These are phyloP conservation scores for Suillus paluster DNA, from an alignment of 768 basidiomycete genomes.

Conservation along the genomic window DNA sequence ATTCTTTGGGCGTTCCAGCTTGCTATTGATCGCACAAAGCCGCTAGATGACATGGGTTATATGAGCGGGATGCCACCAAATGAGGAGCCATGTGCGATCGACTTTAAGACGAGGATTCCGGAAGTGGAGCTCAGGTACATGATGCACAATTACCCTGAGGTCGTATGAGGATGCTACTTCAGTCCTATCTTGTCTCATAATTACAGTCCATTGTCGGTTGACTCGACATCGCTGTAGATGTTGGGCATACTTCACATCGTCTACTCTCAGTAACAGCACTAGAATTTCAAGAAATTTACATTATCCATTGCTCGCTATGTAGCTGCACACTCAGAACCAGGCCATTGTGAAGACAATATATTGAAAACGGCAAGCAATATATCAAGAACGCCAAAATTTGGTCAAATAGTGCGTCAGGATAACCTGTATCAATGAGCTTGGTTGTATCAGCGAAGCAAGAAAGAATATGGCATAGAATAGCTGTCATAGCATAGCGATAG, in stretches of 20 bases:
- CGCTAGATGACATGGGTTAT: constrained; percentile 61
- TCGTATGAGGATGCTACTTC: too few species aligned
- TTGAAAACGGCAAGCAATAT: too few species aligned
- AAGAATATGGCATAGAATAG: constrained; percentile 1
- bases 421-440: neutral
- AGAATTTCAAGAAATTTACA: neutral
- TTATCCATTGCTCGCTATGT: neutral
- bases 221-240: too few species aligned
- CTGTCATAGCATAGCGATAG: neutral
- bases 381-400: too few species aligned
- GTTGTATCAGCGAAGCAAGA: neutral
- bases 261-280: too few species aligned
- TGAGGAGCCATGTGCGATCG: constrained; percentile 54
- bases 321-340: neutral
- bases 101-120: constrained; percentile 39
- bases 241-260: too few species aligned
- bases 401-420: neutral
- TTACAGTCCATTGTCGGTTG: too few species aligned
- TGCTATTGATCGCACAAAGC: constrained; percentile 45
- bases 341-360: neutral
- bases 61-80: constrained; percentile 27
- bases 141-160: neutral
- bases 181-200: too few species aligned
- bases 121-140: neutral
- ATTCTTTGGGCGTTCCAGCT: constrained; percentile 62